phyloP scores from a whole-genome alignment of 305 asterid species.

The Fraxinus paxiana region DNA sequence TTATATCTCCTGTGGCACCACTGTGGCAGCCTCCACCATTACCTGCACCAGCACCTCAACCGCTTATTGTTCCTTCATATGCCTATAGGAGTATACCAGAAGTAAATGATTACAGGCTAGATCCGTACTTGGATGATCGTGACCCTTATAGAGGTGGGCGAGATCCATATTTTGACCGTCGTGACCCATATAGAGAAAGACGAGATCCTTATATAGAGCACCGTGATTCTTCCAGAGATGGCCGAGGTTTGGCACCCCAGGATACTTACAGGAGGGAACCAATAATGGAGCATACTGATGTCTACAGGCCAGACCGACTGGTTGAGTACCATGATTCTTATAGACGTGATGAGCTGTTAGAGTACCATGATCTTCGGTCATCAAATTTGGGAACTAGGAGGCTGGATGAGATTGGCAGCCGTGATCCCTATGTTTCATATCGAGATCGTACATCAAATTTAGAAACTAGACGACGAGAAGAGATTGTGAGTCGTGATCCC shows the following conservation, averaged over 20 bases:
- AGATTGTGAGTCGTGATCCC: constrained; percentile 27
- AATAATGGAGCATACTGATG: constrained; percentile 17
- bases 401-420: constrained; percentile 24
- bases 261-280: constrained; percentile 29
- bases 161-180: constrained; percentile 19
- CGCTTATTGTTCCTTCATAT: constrained; percentile 32
- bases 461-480: constrained; percentile 33
- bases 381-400: constrained; percentile 27
- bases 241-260: constrained; percentile 23
- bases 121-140: constrained; percentile 18
- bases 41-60: constrained; percentile 23
- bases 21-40: constrained; percentile 17
- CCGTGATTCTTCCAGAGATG: constrained; percentile 31
- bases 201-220: constrained; percentile 28
- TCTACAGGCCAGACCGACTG: constrained; percentile 29
- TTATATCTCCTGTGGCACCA: constrained; percentile 28
- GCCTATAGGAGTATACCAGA: constrained; percentile 41
- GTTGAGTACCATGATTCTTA: constrained; percentile 28
- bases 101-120: constrained; percentile 42
- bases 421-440: constrained; percentile 32
- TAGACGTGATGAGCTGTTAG: constrained; percentile 28
- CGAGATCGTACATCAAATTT: constrained; percentile 23
- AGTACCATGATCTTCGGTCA: constrained; percentile 13
- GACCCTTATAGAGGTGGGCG: constrained; percentile 27
- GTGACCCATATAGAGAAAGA: constrained; percentile 19